Conservation (phyloP, 2,329 filamentous ascomycete species). For the Shiraia sp. region DNA sequence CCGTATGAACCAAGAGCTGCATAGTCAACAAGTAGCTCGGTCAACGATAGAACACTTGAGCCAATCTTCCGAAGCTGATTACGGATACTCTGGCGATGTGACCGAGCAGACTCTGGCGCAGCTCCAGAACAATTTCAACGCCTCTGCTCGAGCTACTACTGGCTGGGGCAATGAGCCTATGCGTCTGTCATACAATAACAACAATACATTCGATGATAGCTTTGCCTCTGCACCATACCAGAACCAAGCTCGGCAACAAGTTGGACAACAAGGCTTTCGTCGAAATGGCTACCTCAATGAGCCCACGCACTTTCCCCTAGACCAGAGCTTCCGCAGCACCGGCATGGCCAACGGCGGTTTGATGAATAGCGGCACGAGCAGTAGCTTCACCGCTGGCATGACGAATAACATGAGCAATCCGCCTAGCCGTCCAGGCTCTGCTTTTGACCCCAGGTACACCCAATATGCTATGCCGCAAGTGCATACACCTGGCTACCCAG, state of each 20-base stretch:
- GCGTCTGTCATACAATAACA: slow-evolving; percentile 28
- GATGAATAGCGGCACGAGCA: slow-evolving; percentile 13
- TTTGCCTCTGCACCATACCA: slow-evolving; percentile 28
- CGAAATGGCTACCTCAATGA: slow-evolving; percentile 42
- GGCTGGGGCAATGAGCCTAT: slow-evolving; percentile 31
- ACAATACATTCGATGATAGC: slow-evolving; percentile 14
- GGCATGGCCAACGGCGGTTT: slow-evolving; percentile 15
- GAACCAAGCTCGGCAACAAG: slow-evolving; percentile 21
- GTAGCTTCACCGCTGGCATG: slow-evolving; percentile 15
- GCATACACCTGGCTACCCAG: slow-evolving; percentile 34
- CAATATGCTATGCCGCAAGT: slow-evolving; percentile 37
- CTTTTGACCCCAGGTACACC: slow-evolving; percentile 40
- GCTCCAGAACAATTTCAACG: slow-evolving; percentile 57
- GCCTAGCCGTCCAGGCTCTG: slow-evolving; percentile 43
- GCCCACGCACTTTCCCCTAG: slow-evolving; percentile 43
- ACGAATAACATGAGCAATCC: slow-evolving; percentile 29
- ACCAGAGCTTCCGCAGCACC: slow-evolving; percentile 35
- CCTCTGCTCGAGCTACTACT: slow-evolving; percentile 47
- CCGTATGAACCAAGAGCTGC: slow-evolving; percentile 72
- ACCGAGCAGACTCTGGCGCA: slow-evolving; percentile 56
- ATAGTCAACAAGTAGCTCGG: slow-evolving; percentile 64
- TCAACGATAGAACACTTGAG: slow-evolving; percentile 63
- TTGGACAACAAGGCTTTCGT: slow-evolving; percentile 29
- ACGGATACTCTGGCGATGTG: slow-evolving; percentile 50
- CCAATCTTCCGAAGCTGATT: slow-evolving; percentile 56